These are phyloP conservation scores for Amoebophrya sp. DNA, from an alignment of 169 alveolate genomes.

Conservation along the genomic window DNA sequence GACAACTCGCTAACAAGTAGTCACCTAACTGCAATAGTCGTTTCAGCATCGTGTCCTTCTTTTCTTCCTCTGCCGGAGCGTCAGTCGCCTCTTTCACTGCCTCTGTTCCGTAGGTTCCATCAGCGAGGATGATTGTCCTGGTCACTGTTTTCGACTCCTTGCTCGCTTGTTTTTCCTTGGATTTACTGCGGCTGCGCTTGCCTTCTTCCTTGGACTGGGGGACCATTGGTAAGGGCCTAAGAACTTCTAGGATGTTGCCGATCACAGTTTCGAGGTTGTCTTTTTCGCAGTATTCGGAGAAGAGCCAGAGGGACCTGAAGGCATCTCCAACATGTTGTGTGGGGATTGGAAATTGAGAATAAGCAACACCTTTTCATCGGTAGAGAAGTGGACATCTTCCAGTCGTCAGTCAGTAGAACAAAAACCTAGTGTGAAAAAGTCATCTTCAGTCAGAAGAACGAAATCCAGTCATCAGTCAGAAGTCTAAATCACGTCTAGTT, in stretches of 20 bases:
- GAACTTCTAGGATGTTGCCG: background rate
- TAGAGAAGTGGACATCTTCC: background rate
- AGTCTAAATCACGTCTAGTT: background rate
- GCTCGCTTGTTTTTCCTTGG: background rate
- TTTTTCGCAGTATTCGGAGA: background rate
- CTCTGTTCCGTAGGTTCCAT: slow-evolving; percentile 43
- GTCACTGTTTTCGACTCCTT: slow-evolving; percentile 29
- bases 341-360: no score
- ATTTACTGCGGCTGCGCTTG: background rate
- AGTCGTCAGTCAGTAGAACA: no score
- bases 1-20: background rate
- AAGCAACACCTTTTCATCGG: no score
- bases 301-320: background rate
- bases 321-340: no score
- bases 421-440: no score
- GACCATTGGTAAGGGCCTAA: background rate
- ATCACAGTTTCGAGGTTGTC: background rate
- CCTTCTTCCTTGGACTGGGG: background rate
- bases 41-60: background rate
- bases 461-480: background rate
- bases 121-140: slow-evolving; percentile 37
- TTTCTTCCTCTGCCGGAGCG: background rate
- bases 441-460: background rate
- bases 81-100: background rate
- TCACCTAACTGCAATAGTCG: background rate